Percentiles rank a stretch among this genome's conserved stretches.
These are phyloP conservation scores for Mrakia hoshinonis DNA, from an alignment of 768 basidiomycete species.

Conservation along the genomic window DNA sequence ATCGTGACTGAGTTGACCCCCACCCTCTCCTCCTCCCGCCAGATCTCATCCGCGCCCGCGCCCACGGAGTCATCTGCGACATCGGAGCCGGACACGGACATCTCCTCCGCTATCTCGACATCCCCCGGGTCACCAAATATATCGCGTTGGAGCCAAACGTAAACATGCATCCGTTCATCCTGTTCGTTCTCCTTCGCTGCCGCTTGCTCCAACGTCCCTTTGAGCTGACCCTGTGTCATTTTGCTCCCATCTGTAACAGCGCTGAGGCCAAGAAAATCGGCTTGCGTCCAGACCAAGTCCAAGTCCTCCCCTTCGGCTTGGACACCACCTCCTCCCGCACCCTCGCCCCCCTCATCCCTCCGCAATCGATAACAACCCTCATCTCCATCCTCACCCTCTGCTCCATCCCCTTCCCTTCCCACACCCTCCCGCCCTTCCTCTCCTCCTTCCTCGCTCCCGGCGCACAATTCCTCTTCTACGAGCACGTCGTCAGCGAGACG, in stretches of 20 bases:
- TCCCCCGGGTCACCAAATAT: constrained; percentile 52
- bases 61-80: constrained; percentile 57
- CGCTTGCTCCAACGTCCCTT: neutral
- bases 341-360: constrained; percentile 58
- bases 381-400: constrained; percentile 31
- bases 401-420: constrained; percentile 35
- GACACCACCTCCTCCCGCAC: constrained; percentile 49
- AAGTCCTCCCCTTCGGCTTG: constrained; percentile 40
- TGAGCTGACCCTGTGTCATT: too few species aligned
- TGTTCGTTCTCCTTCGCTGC: constrained; percentile 50
- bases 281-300: neutral
- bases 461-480: neutral
- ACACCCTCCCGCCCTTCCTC: constrained; percentile 51
- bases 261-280: neutral
- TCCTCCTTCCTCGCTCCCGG: constrained; percentile 48
- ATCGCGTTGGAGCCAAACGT: constrained; percentile 64
- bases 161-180: constrained; percentile 55
- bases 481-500: neutral
- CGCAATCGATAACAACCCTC: constrained; percentile 49
- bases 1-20: neutral
- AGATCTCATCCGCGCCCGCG: constrained; percentile 50
- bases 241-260: too few species aligned
- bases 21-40: constrained; percentile 43
- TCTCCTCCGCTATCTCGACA: constrained; percentile 55
- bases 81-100: constrained; percentile 64